Evolutionary conservation across 73 alveolate genomes (phyloP), one percentile per base, ranked within the genome.

Genomic region (Stentor roeselii): DNA sequence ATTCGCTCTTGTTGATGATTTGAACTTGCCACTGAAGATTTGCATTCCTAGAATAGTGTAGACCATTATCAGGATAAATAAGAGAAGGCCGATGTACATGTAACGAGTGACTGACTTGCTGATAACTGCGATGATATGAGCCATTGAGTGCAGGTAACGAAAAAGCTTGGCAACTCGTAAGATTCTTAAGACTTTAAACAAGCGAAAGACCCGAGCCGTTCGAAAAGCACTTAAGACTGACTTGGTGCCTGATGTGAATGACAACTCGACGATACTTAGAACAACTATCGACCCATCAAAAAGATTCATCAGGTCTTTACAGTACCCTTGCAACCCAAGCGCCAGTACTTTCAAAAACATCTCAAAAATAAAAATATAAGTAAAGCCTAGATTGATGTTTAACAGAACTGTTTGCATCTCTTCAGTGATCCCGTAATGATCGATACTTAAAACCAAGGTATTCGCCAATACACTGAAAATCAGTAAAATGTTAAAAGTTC

Each of bases 231-330:
- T n/a, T n/a, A 76, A 21, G 0, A 92, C 87, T 50, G 95, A 88
- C 40, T 90, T 89, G 78, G 97, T 60, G 36, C 95, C 90, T 32
- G 97, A 76, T 84, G 95, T 84, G 59, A 95, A 39, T 36, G 59
- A 35, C 2, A 76, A 39, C 39, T 76, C 84, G 6, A 76, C n/a
- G 39, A 76, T 27, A 76, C 78, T 21, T 39, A 39, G 39, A 0
- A 39, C 39, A 36, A 85, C 91, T 21, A 88, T 84, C 11, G 59
- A 42, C 14, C 78, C 93, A 89, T 95, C 99, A 86, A 95, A 86
- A 80, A 86, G 82, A 74, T 95, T 95, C 96, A 95, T 93, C 40
- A 78, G 86, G 85, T 95, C 99, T 32, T 83, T n/a, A 14, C 88
- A 67, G 82, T 88, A 95, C 30, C 75, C 40, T 35, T 87, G 82